Conservation (phyloP, 768 basidiomycete genomes). For the Russula lepida region DNA sequence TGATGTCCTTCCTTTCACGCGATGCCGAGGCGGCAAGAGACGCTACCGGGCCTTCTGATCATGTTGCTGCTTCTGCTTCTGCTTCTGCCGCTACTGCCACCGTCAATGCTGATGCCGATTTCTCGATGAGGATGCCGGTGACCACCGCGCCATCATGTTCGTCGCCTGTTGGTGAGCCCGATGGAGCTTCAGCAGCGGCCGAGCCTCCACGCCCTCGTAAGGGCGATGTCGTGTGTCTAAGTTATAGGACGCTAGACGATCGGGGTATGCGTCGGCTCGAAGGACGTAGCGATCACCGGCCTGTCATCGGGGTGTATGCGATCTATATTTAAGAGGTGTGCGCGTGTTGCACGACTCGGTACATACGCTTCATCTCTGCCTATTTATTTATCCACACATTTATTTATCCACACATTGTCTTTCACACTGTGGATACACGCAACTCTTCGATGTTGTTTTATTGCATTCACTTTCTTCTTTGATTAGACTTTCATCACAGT, state of each 20-base stretch:
- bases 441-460: not conserved
- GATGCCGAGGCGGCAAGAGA: constrained; percentile 8
- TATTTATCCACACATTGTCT: not conserved
- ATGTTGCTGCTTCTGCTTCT: no score
- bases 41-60: not conserved
- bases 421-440: not conserved
- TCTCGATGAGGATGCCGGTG: no score
- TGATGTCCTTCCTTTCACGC: constrained; percentile 17
- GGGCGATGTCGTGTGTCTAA: constrained; percentile 67
- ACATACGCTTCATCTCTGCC: not conserved
- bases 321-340: constrained; percentile 40
- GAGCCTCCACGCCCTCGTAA: constrained; percentile 32
- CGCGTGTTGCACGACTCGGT: not conserved
- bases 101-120: not conserved
- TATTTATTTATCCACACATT: not conserved
- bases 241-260: constrained; percentile 70
- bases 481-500: not conserved
- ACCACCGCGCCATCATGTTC: not conserved
- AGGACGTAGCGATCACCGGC: constrained; percentile 77
- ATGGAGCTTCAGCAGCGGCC: not conserved
- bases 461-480: not conserved
- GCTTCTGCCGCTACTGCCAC: not conserved
- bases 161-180: not conserved
- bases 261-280: constrained; percentile 64
- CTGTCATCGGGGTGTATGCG: constrained; percentile 73